phyloP scores from a whole-genome alignment of 257 asterid genomes.

The Solanum virginianum region DNA sequence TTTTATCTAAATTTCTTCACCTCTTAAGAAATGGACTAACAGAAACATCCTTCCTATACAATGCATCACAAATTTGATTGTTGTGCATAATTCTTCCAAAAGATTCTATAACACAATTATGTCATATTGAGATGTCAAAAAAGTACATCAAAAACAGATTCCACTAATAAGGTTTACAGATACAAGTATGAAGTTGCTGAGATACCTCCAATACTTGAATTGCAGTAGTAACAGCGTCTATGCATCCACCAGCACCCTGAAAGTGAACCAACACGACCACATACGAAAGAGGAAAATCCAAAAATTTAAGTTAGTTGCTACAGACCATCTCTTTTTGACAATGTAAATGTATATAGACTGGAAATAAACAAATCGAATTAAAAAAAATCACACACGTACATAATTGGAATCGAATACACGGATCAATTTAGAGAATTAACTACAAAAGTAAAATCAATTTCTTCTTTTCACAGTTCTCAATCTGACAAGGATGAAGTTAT shows the following conservation, averaged over 20 bases:
- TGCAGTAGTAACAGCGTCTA: constrained; percentile 85
- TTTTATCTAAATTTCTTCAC: background rate
- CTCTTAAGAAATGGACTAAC: background rate
- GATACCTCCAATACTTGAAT: constrained; percentile 71
- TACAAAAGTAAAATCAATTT: background rate
- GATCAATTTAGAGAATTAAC: background rate
- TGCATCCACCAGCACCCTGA: constrained; percentile 60
- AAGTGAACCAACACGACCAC: background rate
- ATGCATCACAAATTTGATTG: background rate
- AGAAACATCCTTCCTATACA: background rate
- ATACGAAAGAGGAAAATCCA: background rate
- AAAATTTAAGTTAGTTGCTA: background rate
- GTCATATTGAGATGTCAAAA: background rate
- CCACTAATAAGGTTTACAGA: background rate
- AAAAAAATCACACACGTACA: background rate
- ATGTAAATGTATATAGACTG: too few relatives aligned
- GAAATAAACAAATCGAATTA: background rate
- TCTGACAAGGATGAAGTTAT: background rate
- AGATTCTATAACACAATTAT: background rate
- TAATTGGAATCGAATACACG: background rate
- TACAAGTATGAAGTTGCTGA: background rate
- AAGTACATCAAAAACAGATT: background rate
- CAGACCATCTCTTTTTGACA: background rate
- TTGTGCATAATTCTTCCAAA: background rate
- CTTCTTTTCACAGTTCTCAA: background rate